Evolutionary conservation across 2,329 filamentous ascomycete species (phyloP), one percentile per base, ranked within the genome.

Genomic region (Myrmaecium sp.): DNA sequence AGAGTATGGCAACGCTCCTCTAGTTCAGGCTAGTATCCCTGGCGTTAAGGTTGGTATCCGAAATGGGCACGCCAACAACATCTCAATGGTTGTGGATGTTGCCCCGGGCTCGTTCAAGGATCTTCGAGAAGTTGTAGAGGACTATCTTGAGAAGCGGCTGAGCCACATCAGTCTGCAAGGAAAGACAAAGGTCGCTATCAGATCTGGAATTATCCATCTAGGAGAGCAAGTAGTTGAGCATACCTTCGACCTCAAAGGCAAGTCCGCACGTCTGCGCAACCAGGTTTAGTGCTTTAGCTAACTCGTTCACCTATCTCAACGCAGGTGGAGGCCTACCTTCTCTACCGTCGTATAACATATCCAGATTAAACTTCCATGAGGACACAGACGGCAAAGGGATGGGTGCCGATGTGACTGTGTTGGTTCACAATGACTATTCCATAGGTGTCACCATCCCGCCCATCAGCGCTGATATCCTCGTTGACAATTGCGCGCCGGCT

Each of bases 121-220:
- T 5, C 71, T 94, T 38, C 74, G 80, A 32, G 66, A 66, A 32
- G 66, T 95, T 35, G 82, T 80, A 24, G 82, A 89, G 47, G 78
- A 93, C 49, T 95, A 82, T 74, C 57, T 98, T 33, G 72, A 79
- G 28, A 83, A 84, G 20, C 74, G 70, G 28, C 58, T 95, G 31
- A 66, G 71, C 7, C 61, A 66, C 30, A 55, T 98, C 30, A 69
- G 66, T 33, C 58, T 95, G 9, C 63, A 73, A 29, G 86, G 77
- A 22, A 76, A 74, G 42, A 74, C 81, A 14, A 58, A 74, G 20
- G 60, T 95, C 19, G 63, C 64, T 17, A 54, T 95, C 30, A 82
- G 73, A 47, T 79, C 83, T 24, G 86, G 89, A 14, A 53, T 92
- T 26, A 57, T 95, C 33, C 68, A 69, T 23, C 60, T 95, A 13